Conservation (phyloP, 1,139 yeast genomes). For the Scheffersomyces segobiensis region DNA sequence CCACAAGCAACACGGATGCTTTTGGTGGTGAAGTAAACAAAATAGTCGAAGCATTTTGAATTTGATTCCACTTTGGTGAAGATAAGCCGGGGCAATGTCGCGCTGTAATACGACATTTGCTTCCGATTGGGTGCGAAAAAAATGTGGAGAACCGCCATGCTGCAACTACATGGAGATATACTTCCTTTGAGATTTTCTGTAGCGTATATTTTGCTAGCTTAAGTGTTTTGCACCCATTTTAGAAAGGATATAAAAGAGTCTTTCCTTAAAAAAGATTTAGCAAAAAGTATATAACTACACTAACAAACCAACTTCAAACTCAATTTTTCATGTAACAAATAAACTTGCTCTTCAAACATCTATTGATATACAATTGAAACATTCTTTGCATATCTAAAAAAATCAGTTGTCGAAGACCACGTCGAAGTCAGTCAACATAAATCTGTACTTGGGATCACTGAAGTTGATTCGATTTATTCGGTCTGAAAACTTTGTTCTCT, state of each 20-base stretch:
- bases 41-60: background rate
- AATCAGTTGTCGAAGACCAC: conserved; percentile 28
- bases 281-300: background rate
- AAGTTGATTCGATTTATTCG: conserved; percentile 48
- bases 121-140: background rate
- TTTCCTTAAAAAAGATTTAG: background rate
- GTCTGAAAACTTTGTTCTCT: conserved; percentile 50
- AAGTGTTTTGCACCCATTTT: background rate
- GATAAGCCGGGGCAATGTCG: background rate
- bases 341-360: background rate
- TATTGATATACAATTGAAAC: background rate
- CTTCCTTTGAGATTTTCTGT: background rate
- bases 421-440: conserved; percentile 58
- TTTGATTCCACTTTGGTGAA: background rate
- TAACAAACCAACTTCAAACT: background rate
- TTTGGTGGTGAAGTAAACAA: background rate
- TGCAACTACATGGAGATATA: background rate
- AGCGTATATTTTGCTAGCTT: background rate
- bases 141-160: background rate
- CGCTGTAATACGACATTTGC: background rate
- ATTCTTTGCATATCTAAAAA: too few species aligned
- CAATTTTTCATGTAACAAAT: too few species aligned
- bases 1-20: background rate
- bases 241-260: background rate
- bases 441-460: conserved; percentile 65